Percentiles rank a stretch among this genome's conserved stretches.
phyloP scores from a whole-genome alignment of 805 yeast genomes.

The Metschnikowia rubicola region DNA sequence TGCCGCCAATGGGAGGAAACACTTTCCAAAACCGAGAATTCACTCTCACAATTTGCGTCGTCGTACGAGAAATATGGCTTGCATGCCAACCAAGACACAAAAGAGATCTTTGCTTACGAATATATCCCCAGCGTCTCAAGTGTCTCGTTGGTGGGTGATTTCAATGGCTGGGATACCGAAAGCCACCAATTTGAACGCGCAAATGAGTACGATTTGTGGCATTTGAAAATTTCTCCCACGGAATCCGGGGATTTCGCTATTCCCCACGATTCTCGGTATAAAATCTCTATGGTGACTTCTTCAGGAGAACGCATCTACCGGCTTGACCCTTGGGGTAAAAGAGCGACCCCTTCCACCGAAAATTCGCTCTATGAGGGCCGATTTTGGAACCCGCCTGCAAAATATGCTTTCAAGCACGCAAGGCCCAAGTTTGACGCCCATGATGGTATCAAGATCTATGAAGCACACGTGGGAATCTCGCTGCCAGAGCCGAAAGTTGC shows the following conservation, averaged over 20 bases:
- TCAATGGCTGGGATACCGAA: constrained; percentile 74
- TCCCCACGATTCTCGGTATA: constrained; percentile 77
- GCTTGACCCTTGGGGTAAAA: constrained; percentile 81
- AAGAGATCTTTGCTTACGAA: constrained; percentile 63
- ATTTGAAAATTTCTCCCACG: constrained; percentile 52
- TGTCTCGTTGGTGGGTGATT: constrained; percentile 87
- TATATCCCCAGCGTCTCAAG: constrained; percentile 85
- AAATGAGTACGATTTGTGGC: constrained; percentile 72
- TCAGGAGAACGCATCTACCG: constrained; percentile 73
- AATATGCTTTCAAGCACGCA: constrained; percentile 56
- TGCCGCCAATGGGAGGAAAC: constrained; percentile 62
- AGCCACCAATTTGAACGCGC: constrained; percentile 50
- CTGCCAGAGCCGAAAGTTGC: constrained; percentile 86
- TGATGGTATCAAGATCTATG: constrained; percentile 70
- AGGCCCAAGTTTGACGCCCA: constrained; percentile 53
- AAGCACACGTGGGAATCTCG: constrained; percentile 94
- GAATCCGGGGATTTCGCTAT: constrained; percentile 58
- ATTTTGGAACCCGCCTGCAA: constrained; percentile 77
- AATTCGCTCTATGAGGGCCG: constrained; percentile 70
- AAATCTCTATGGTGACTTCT: constrained; percentile 61
- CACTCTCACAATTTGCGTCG: constrained; percentile 62
- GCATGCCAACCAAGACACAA: constrained; percentile 51
- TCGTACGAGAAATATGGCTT: constrained; percentile 78
- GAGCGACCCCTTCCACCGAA: constrained; percentile 73
- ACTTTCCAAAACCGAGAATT: constrained; percentile 55